phyloP scores from a whole-genome alignment of 148 eudicot species.

The Polygonum maritimum region DNA sequence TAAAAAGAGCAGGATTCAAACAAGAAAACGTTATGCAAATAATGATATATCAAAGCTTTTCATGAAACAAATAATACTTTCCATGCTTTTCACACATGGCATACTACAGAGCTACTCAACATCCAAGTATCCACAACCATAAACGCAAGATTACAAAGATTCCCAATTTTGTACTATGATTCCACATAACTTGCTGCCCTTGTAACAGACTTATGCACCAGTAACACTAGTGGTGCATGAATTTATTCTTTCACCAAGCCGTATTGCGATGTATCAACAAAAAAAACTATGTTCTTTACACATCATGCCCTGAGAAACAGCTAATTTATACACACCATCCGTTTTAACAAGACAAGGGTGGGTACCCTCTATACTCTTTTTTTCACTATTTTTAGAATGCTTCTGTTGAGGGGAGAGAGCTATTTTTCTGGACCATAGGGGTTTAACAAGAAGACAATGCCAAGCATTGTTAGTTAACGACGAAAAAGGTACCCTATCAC shows the following conservation, averaged over 20 bases:
- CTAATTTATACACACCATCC: conserved; percentile 4
- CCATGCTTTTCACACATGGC: no score
- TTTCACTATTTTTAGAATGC: background rate
- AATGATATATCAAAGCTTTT: no score
- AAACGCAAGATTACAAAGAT: background rate
- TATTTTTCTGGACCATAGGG: background rate
- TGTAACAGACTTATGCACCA: background rate
- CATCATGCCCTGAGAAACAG: background rate
- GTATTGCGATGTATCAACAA: background rate
- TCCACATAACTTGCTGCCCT: no score
- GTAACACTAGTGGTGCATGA: background rate
- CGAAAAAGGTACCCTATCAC: conserved; percentile 10
- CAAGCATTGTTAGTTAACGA: background rate
- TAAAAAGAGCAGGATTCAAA: no score
- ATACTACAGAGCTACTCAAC: background rate
- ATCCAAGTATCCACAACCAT: background rate
- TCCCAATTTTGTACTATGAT: background rate
- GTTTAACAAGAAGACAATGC: background rate
- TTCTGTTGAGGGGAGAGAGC: background rate
- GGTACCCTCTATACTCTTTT: background rate
- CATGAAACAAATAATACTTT: no score
- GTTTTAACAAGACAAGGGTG: background rate
- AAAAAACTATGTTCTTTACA: background rate
- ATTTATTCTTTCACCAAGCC: background rate
- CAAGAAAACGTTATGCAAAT: no score